Percentiles rank a stretch among this genome's conserved stretches.
These are phyloP conservation scores for Chalciporus pseudorubinellus DNA, from an alignment of 768 basidiomycete species.

Conservation along the genomic window DNA sequence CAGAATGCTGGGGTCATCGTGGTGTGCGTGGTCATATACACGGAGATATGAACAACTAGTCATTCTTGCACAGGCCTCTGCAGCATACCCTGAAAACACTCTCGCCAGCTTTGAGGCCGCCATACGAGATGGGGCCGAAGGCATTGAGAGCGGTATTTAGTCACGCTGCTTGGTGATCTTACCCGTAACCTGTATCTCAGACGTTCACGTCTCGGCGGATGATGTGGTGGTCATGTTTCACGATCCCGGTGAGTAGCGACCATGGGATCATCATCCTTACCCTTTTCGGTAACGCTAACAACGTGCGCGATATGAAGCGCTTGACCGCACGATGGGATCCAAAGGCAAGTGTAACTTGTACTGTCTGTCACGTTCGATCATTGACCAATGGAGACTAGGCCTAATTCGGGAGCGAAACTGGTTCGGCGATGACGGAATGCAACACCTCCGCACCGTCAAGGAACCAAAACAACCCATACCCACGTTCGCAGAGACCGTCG, in stretches of 20 bases:
- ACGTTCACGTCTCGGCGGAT: conserved; percentile 92
- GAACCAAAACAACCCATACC: conserved; percentile 85
- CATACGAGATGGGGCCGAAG: conserved; percentile 92
- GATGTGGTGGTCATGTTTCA: conserved; percentile 93
- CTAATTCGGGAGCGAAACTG: conserved; percentile 69
- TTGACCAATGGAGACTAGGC: conserved; percentile 39
- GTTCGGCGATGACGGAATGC: conserved; percentile 68
- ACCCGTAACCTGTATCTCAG: conserved; percentile 62
- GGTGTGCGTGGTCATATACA: conserved; percentile 52
- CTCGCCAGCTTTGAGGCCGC: conserved; percentile 93
- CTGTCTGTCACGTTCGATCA: conserved; percentile 26
- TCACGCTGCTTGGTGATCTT: conserved; percentile 33
- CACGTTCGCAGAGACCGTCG: conserved; percentile 82
- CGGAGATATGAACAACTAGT: not conserved
- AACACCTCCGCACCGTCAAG: conserved; percentile 77
- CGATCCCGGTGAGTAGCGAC: conserved; percentile 64
- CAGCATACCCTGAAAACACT: conserved; percentile 90
- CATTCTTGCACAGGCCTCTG: conserved; percentile 65
- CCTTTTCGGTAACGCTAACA: conserved; percentile 22
- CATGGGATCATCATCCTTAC: conserved; percentile 21
- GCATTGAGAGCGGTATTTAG: conserved; percentile 93
- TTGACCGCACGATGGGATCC: conserved; percentile 81
- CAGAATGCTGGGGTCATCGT: conserved; percentile 81
- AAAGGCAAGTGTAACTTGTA: conserved; percentile 45
- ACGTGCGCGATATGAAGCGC: conserved; percentile 39